Percentiles rank a stretch among this genome's conserved stretches.
Evolutionary conservation across 2,329 filamentous ascomycete species (phyloP).

Genomic region (Diaporthe caulivora): DNA sequence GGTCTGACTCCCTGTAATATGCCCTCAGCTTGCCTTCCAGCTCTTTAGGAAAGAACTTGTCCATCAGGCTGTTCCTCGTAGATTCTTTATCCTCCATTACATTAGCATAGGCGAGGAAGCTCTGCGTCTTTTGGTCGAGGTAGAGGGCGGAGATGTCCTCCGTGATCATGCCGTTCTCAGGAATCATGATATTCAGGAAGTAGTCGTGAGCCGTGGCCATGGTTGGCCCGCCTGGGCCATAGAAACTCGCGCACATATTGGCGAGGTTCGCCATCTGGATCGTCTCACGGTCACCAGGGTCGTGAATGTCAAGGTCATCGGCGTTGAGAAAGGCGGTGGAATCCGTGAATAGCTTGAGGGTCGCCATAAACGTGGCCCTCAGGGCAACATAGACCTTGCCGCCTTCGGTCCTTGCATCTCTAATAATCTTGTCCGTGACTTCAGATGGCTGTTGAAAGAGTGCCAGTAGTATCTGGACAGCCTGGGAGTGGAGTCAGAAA

Average conservation of each 20-base stretch:
- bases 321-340: slow-evolving; percentile 48
- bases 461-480: slow-evolving; percentile 53
- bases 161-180: slow-evolving; percentile 54
- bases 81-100: slow-evolving; percentile 61
- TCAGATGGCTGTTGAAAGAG: slow-evolving; percentile 50
- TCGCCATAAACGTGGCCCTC: slow-evolving; percentile 49
- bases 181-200: slow-evolving; percentile 59
- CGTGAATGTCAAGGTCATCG: slow-evolving; percentile 54
- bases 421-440: slow-evolving; percentile 47
- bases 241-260: slow-evolving; percentile 49
- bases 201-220: slow-evolving; percentile 58
- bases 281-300: slow-evolving; percentile 53
- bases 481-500: slow-evolving; percentile 41
- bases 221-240: slow-evolving; percentile 49
- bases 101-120: slow-evolving; percentile 66
- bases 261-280: slow-evolving; percentile 64
- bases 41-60: slow-evolving; percentile 68
- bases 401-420: slow-evolving; percentile 49
- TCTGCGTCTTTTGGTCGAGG: slow-evolving; percentile 61
- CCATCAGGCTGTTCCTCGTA: slow-evolving; percentile 63
- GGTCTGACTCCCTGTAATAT: slow-evolving; percentile 54
- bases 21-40: slow-evolving; percentile 64
- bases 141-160: slow-evolving; percentile 58
- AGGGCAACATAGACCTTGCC: slow-evolving; percentile 51
- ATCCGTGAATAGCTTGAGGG: slow-evolving; percentile 51